Evolutionary conservation across 768 basidiomycete species (phyloP).

Genomic region (Podaxis carcinomalis): DNA sequence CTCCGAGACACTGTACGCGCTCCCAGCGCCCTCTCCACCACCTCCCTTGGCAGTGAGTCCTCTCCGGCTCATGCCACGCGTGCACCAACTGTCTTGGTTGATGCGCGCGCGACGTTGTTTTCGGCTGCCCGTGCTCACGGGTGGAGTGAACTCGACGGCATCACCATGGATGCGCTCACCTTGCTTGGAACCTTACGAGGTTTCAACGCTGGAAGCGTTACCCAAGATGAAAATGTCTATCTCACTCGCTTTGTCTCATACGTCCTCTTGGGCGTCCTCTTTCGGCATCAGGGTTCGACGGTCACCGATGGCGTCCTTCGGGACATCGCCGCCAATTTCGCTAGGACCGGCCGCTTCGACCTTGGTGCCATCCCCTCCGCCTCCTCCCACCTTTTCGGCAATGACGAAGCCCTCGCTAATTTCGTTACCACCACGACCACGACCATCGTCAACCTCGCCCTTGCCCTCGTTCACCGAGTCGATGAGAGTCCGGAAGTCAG

Average conservation of each 20-base stretch:
- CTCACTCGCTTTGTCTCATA: not conserved
- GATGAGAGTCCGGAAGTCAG: not conserved
- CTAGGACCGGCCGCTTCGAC: not conserved
- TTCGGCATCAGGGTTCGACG: not conserved
- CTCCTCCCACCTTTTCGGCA: not conserved
- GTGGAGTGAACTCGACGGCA: not conserved
- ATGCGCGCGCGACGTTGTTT: not conserved
- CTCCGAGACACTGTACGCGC: not conserved
- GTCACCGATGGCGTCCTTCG: not conserved
- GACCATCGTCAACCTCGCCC: not conserved
- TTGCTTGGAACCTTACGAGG: not conserved
- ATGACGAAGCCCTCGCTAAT: not conserved
- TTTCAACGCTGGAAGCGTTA: not conserved
- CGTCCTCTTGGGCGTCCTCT: not conserved
- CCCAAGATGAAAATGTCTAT: not conserved
- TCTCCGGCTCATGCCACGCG: not conserved
- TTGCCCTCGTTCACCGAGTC: not conserved
- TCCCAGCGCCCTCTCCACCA: not conserved
- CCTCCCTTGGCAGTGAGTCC: not conserved
- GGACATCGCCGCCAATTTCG: not conserved
- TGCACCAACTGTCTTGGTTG: not conserved
- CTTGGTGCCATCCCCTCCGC: not conserved
- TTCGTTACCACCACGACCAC: not conserved
- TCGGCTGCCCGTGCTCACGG: not conserved
- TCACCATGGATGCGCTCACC: not conserved